phyloP scores from a whole-genome alignment of 148 eudicot genomes.

The Rhododendron ovatum region DNA sequence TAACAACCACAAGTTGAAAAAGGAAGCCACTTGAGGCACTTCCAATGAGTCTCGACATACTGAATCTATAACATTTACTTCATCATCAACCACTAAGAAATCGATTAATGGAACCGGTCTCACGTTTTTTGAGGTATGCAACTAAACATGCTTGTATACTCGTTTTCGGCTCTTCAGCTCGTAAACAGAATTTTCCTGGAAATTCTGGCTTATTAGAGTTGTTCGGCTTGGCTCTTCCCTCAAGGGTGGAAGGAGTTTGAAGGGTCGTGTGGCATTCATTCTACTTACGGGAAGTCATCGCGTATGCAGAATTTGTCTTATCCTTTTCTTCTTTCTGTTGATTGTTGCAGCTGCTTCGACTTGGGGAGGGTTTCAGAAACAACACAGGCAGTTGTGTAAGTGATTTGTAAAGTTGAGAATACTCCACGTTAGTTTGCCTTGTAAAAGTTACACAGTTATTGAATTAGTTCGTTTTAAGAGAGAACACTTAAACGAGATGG shows the following conservation, averaged over 20 bases:
- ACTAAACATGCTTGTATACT: neutral
- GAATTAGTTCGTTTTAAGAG: neutral
- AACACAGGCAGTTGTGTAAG: neutral
- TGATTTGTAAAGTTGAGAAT: conserved; percentile 11
- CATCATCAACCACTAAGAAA: conserved; percentile 34
- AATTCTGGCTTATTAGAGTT: neutral
- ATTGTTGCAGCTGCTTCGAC: conserved; percentile 18
- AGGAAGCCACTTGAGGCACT: conserved; percentile 51
- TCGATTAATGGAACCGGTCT: conserved; percentile 11
- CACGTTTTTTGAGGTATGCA: conserved; percentile 9
- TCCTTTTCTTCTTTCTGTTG: conserved; percentile 3
- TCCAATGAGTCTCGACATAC: conserved; percentile 33
- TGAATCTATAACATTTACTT: conserved; percentile 45
- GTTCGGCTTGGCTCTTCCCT: neutral
- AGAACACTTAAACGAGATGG: neutral
- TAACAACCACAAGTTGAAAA: conserved; percentile 81
- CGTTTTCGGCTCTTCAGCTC: too few species aligned
- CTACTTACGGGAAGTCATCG: neutral
- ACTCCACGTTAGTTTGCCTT: neutral
- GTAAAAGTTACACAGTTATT: neutral
- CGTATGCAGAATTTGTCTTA: neutral
- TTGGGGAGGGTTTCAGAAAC: neutral
- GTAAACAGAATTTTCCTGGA: too few species aligned
- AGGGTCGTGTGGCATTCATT: neutral
- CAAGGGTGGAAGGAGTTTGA: neutral